Evolutionary conservation across 805 yeast genomes (phyloP), one percentile per base, ranked within the genome.

Genomic region (Hanseniaspora lindneri): DNA sequence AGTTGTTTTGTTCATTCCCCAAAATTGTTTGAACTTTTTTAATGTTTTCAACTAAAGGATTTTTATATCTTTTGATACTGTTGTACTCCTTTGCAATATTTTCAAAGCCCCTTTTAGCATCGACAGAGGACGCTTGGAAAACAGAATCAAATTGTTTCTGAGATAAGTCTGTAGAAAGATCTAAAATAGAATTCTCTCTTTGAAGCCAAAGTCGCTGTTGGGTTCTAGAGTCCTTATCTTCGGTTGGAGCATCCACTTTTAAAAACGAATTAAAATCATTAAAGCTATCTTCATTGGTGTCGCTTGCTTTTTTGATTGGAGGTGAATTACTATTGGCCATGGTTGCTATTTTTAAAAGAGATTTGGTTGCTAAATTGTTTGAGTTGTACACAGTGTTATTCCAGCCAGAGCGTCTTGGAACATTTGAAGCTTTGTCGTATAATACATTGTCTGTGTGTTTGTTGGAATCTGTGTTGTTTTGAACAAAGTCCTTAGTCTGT

Each of bases 191-290:
- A 56, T 76, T 80, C 54, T 83, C 89, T 54, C 89, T 69, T 60
- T 83, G 94, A 29, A 85, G 66, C 94, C 94, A 84, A 44, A 86
- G 70, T 53, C 79, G 74, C 58, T 83, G 92, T 58, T 85, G 95
- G 0, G 94, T 83, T 64, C 95, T 70, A 1, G 84, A 77, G 52
- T 79, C 83, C 25, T 66, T 60, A 46, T 66, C 66, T 1, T 61
- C 52, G 30, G 41, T 46, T 1, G 36, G 19, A 50, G 62, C 54
- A 34, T 65, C 67, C 3, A 66, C 46, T 52, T 64, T 65, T 48
- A 73, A 56, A 58, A 68, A 70, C 35, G 67, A 65, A 10, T 66
- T 60, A 54, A 73, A 72, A 52, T 71, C 67, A 35, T 63, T 64
- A 17, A 61, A 49, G 19, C 17, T 41, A 24, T 27, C 16, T 8